Evolutionary conservation across 805 yeast genomes (phyloP).

Genomic region (Hermanozyma aechmeae): DNA sequence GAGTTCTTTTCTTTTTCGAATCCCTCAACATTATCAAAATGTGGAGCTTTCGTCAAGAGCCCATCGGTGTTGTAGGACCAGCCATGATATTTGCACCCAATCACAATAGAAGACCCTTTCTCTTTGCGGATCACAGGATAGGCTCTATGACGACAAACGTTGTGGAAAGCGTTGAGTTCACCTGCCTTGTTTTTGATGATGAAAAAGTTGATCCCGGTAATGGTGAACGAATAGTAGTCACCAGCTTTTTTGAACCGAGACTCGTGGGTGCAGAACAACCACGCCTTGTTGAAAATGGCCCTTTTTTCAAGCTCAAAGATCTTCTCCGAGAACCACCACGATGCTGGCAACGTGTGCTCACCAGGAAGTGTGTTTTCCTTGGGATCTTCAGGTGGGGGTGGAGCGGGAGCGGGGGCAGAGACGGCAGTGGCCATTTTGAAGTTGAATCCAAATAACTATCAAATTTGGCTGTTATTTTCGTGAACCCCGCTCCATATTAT

Average conservation of each 20-base stretch:
- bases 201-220: slow-evolving; percentile 48
- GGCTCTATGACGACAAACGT: slow-evolving; percentile 58
- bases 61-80: slow-evolving; percentile 62
- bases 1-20: slow-evolving; percentile 48
- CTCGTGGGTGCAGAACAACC: slow-evolving; percentile 46
- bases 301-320: slow-evolving; percentile 51
- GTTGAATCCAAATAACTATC: too few relatives aligned
- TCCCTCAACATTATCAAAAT: slow-evolving; percentile 50
- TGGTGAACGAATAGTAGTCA: slow-evolving; percentile 42
- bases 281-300: slow-evolving; percentile 45
- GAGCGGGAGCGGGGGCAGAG: slow-evolving; percentile 14
- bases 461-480: too few relatives aligned
- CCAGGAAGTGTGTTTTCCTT: slow-evolving; percentile 14
- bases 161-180: slow-evolving; percentile 50
- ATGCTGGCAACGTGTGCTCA: slow-evolving; percentile 48
- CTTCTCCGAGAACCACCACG: slow-evolving; percentile 57
- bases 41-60: slow-evolving; percentile 50
- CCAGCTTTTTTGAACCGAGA: slow-evolving; percentile 50
- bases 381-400: slow-evolving; percentile 13
- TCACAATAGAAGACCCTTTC: slow-evolving; percentile 45
- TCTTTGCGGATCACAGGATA: slow-evolving; percentile 53
- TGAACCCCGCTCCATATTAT: too few relatives aligned
- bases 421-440: slow-evolving; percentile 2
- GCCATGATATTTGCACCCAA: slow-evolving; percentile 57
- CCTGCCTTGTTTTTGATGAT: slow-evolving; percentile 42